Conservation (phyloP, 2,329 filamentous ascomycete genomes). For the Akanthomyces uredinophilus region DNA sequence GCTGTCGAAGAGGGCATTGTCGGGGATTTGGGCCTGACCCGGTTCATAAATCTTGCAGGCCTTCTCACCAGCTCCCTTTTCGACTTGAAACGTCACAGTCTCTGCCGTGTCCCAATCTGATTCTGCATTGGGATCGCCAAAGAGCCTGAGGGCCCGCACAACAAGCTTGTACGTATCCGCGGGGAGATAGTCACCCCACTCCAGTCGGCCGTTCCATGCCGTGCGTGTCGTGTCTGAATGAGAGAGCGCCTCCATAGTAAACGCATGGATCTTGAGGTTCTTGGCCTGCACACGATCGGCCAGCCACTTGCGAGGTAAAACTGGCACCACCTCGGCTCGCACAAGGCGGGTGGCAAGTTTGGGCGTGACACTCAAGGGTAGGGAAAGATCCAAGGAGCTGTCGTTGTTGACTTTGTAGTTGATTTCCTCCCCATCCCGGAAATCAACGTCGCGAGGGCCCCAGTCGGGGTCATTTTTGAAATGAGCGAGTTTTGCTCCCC, state of each 20-base stretch:
- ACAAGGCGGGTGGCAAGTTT: neutral
- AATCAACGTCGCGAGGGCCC: fast-evolving
- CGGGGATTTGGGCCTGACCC: neutral
- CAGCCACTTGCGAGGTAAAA: neutral
- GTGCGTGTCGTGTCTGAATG: neutral
- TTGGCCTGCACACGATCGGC: neutral
- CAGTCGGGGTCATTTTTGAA: too few species aligned
- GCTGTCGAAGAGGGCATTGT: neutral
- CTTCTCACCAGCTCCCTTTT: neutral
- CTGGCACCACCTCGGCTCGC: neutral
- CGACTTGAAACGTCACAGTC: neutral
- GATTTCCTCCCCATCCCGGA: neutral
- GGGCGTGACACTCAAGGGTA: neutral
- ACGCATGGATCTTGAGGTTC: neutral
- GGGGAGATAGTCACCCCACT: neutral
- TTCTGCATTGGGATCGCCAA: neutral
- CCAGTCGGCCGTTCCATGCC: neutral
- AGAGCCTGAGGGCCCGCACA: neutral
- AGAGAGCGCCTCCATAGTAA: neutral
- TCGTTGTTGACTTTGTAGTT: neutral
- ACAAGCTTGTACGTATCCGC: neutral
- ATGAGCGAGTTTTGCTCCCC: neutral
- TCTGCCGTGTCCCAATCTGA: neutral
- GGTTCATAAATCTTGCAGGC: neutral
- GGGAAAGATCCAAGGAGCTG: neutral